Evolutionary conservation across 1,139 yeast genomes (phyloP), one percentile per base, ranked within the genome.

Genomic region (Meyerozyma smithsonii): DNA sequence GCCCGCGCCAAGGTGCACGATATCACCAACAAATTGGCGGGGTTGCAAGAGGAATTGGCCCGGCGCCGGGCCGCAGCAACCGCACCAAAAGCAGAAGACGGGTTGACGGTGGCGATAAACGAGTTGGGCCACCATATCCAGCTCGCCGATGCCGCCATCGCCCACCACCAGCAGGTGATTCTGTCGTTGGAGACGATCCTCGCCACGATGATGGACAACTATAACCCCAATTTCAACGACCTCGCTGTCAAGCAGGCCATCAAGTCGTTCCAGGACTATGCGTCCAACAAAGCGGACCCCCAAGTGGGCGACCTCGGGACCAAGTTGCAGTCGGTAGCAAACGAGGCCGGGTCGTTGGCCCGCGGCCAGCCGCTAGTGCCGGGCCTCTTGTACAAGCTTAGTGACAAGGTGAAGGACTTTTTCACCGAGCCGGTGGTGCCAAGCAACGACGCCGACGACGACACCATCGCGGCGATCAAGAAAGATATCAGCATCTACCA

Each of bases 171-270:
- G 42, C 39, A 48, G 15, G 58, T 50, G 18, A 50, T 60, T 36
- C 37, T 42, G 2, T 48, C 53, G 4, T 55, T 81, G 39, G 82
- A 79, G 47, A 39, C 43, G 1, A 62, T 79, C 17, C 58, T 85
- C 36, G 56, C 58, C 5, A 58, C 61, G 6, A 62, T 85, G 62
- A 64, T 74, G 19, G 56, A 66, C 3, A 77, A 81, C 40, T 87
- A 87, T 56, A 88, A 90, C 55, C 96, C 95, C 28, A 89, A 89
- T 57, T 88, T 86, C 64, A 90, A 89, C 56, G 97, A 90, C 59
- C 78, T 81, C 4, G 95, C 90, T 0, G 97, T 90, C 15, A 87
- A 87, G 55, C 74, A 68, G 8, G 82, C 95, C 0, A 82, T 87
- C 15, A 66, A 72, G 35, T 59, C 71, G 0, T 89, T 70, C 61